A percentile compares a stretch with the other conserved stretches of the same genome.
Evolutionary conservation across 345 rosid species (phyloP).

Genomic region (Psidium guajava): DNA sequence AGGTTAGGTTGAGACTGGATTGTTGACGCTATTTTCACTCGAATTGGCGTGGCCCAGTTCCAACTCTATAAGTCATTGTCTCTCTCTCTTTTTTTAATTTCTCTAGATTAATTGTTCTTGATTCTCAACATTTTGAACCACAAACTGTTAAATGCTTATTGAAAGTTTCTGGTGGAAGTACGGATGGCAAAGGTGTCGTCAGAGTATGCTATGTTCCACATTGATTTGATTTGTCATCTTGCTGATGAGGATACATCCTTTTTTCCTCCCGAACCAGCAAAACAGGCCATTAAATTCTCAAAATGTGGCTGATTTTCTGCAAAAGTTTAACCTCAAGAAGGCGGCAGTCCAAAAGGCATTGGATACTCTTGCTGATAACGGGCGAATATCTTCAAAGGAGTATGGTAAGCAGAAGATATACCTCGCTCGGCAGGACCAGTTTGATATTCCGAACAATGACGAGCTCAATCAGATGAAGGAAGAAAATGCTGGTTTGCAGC

Average conservation of each 20-base stretch:
- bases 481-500: conserved; percentile 53
- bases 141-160: neutral
- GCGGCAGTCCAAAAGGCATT: conserved; percentile 74
- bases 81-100: neutral
- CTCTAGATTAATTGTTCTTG: neutral
- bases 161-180: neutral
- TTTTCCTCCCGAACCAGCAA: conserved; percentile 18
- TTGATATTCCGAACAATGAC: conserved; percentile 66
- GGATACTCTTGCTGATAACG: conserved; percentile 65
- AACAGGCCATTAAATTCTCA: conserved; percentile 83
- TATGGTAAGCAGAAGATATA: conserved; percentile 94
- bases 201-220: neutral
- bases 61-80: neutral
- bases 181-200: rapidly evolving
- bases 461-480: conserved; percentile 82
- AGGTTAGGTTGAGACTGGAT: neutral
- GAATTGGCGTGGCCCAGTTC: neutral
- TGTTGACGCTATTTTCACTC: neutral
- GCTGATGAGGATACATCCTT: neutral
- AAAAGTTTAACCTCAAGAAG: conserved; percentile 90
- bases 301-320: conserved; percentile 79
- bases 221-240: neutral
- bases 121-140: neutral
- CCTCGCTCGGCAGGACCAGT: conserved; percentile 89
- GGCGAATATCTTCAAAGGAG: conserved; percentile 78